A percentile compares a stretch with the other conserved stretches of the same genome.
Evolutionary conservation across 768 basidiomycete species (phyloP).

Genomic region (Antrodiella citrinella): DNA sequence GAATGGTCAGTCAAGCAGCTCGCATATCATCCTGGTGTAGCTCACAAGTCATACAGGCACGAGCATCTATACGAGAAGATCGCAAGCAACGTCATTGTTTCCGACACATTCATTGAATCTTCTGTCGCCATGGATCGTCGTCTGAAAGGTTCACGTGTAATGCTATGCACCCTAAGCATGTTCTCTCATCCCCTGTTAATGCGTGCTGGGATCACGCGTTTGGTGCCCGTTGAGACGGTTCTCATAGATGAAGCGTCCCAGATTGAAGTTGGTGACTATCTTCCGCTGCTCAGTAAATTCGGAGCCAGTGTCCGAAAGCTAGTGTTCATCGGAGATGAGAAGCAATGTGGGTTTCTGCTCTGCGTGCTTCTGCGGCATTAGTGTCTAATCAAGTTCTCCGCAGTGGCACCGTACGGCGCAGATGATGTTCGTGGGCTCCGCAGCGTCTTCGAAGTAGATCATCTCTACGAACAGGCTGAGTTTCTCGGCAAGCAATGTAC

Average conservation of each 20-base stretch:
- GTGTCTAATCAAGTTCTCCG: not conserved
- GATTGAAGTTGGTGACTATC: constrained; percentile 33
- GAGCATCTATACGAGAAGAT: constrained; percentile 39
- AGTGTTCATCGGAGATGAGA: constrained; percentile 26
- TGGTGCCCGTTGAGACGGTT: constrained; percentile 29
- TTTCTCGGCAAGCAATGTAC: constrained; percentile 29
- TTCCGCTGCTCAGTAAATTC: constrained; percentile 24
- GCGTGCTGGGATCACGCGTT: constrained; percentile 11
- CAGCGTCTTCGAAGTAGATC: constrained; percentile 27
- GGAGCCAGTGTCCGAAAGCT: constrained; percentile 13
- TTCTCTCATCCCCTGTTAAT: constrained; percentile 23
- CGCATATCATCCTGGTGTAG: not conserved
- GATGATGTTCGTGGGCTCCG: constrained; percentile 21
- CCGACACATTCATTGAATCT: constrained; percentile 22
- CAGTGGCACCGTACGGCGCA: constrained; percentile 29
- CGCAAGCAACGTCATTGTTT: constrained; percentile 27
- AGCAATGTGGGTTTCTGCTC: constrained; percentile 22
- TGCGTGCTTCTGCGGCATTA: no score
- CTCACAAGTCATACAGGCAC: constrained; percentile 39
- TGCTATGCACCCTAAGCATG: constrained; percentile 44
- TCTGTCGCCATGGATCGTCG: constrained; percentile 13
- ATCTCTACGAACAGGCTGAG: constrained; percentile 16
- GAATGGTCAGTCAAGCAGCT: constrained; percentile 22
- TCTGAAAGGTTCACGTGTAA: constrained; percentile 25
- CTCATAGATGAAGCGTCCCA: constrained; percentile 43